Evolutionary conservation across 75 land plant genomes (phyloP), one percentile per base, ranked within the genome.

Genomic region (Cunninghamia lanceolata): DNA sequence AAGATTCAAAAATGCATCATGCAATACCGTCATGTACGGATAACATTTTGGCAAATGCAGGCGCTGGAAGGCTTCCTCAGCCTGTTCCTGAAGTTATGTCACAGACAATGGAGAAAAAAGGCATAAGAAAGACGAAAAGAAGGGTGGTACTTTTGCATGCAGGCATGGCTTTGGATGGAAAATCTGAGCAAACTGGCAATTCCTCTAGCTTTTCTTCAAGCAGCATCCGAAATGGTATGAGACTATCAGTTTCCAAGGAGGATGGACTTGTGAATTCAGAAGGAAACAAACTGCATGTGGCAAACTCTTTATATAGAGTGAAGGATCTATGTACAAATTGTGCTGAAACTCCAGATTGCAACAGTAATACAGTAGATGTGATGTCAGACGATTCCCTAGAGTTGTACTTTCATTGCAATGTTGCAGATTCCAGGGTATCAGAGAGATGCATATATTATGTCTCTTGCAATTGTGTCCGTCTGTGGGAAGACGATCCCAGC

Each of bases 371-470:
- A 77, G 4, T 45, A 80, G 40, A 45, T 80, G 47, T 16, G 39
- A 36, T 6, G 36, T 79, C 11, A 28, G 82, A 87, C 38, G 86
- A 88, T 9, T 71, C 85, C 32, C 50, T 91, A 32, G 59, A 83
- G 82, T 56, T 46, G 34, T 89, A 83, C 53, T 91, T 94, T 42
- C 53, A 89, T 77, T n/a, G 9, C 21, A 86, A 89, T 45, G 42
- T 94, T 84, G 91, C 90, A 35, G 88, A 89, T 85, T 56, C 82
- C 17, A 63, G 77, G 82, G 85, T 46, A 82, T 43, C 85, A 15
- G 95, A 94, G 52, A 88, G 83, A 28, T 91, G 90, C 83, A 43
- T 40, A 42, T 56, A 85, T 71, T 84, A 54, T 85, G 84, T 91
- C 17, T 25, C 3, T 38, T 94, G 92, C 85, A 47, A 43, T 66